Conservation (phyloP, 1,284 basidiomycete species). For the Ustilago sp. region DNA sequence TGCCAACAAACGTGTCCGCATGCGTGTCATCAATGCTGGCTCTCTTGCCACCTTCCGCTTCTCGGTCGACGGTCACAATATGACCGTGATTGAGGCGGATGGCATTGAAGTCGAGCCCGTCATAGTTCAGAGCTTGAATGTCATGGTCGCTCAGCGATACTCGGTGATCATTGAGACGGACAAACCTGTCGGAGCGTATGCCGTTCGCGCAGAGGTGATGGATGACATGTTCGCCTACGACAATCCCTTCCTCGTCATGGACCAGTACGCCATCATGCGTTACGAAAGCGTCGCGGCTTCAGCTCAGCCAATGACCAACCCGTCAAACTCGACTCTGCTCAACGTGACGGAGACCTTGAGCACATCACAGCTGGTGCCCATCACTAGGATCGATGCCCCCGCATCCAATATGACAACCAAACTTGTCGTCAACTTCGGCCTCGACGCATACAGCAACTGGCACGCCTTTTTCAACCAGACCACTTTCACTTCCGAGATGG, state of each 20-base stretch:
- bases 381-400: constrained; percentile 35
- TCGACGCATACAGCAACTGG: constrained; percentile 40
- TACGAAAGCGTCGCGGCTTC: constrained; percentile 66
- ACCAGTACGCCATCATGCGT: constrained; percentile 69
- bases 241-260: constrained; percentile 70
- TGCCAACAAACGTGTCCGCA: constrained; percentile 72
- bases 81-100: constrained; percentile 73
- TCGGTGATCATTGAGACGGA: constrained; percentile 71
- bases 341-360: constrained; percentile 36
- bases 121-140: constrained; percentile 69
- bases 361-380: constrained; percentile 36
- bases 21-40: constrained; percentile 72
- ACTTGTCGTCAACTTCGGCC: constrained; percentile 46
- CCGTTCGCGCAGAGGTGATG: constrained; percentile 66
- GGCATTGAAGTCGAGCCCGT: constrained; percentile 71
- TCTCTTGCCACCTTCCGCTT: constrained; percentile 62
- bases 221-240: constrained; percentile 70
- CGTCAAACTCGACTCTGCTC: constrained; percentile 20
- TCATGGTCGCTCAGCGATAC: constrained; percentile 73
- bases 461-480: constrained; percentile 56
- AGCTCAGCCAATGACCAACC: constrained; percentile 33
- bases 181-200: constrained; percentile 53
- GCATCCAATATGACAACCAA: constrained; percentile 43
- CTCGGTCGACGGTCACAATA: constrained; percentile 72
- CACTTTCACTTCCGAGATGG: constrained; percentile 48